These are phyloP conservation scores for Elsinoe arachidis DNA, from an alignment of 2,329 filamentous ascomycete species.

Conservation along the genomic window DNA sequence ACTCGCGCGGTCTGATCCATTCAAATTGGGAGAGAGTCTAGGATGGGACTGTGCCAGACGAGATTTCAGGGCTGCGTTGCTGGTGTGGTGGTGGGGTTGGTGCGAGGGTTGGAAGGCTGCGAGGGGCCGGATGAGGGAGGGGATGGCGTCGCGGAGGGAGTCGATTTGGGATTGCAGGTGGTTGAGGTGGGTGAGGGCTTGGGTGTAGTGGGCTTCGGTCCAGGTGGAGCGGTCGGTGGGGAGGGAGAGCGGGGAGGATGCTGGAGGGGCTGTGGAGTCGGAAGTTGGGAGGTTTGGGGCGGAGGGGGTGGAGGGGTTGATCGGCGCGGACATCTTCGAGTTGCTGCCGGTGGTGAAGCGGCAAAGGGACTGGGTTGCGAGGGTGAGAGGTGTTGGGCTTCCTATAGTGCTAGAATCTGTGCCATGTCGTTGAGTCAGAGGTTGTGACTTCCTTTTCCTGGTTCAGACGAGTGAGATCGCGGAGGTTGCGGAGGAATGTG, in stretches of 20 bases:
- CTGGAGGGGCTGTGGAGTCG: background rate
- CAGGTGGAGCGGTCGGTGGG: conserved; percentile 19
- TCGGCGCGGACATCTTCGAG: background rate
- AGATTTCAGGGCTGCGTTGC: background rate
- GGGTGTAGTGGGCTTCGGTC: conserved; percentile 33
- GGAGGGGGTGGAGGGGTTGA: background rate
- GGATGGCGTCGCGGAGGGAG: conserved; percentile 35
- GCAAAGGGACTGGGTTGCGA: background rate
- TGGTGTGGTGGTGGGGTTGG: background rate
- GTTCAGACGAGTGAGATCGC: background rate
- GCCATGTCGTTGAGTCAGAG: background rate
- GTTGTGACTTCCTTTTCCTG: background rate
- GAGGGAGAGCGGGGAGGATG: background rate
- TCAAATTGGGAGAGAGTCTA: background rate
- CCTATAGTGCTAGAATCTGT: background rate
- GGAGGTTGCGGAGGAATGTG: background rate
- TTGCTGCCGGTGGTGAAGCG: no score
- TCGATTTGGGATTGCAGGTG: conserved; percentile 37
- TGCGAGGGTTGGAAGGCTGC: conserved; percentile 15
- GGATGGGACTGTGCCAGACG: background rate
- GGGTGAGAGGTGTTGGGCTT: background rate
- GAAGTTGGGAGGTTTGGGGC: background rate
- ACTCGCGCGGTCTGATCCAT: background rate
- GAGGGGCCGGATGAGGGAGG: conserved; percentile 35
- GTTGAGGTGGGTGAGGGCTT: conserved; percentile 38